Percentiles rank a stretch among this genome's conserved stretches.
Conservation (phyloP, 305 asterid species). For the Fraxinus dipetala region DNA sequence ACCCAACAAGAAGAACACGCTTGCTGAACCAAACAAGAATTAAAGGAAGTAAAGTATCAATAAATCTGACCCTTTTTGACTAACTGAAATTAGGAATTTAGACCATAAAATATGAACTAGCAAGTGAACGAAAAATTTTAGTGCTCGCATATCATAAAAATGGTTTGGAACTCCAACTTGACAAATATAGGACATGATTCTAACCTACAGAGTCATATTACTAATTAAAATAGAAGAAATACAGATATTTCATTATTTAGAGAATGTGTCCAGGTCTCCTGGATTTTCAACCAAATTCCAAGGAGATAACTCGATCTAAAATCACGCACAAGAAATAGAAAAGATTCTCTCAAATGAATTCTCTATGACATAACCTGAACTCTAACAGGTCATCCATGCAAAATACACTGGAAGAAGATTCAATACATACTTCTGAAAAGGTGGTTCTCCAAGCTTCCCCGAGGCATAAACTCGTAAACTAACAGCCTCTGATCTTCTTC, state of each 20-base stretch:
- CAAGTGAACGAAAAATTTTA: not conserved
- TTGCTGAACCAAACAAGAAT: not conserved
- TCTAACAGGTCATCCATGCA: not conserved
- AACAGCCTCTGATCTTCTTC: slow-evolving; percentile 94
- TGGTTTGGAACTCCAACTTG: not conserved
- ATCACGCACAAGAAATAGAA: not conserved
- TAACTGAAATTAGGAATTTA: not conserved
- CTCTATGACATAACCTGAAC: not conserved
- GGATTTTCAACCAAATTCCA: not conserved
- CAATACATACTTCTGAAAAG: slow-evolving; percentile 75
- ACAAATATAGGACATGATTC: not conserved
- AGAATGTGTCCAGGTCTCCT: not conserved
- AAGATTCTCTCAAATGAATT: not conserved
- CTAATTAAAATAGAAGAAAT: not conserved
- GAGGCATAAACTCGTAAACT: slow-evolving; percentile 92
- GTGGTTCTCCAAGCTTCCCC: slow-evolving; percentile 98
- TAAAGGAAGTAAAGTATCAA: not conserved
- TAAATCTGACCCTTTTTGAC: not conserved
- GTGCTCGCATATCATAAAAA: not conserved
- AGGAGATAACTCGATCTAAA: not conserved
- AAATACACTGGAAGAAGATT: slow-evolving; percentile 9
- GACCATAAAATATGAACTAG: not conserved
- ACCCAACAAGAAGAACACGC: not conserved
- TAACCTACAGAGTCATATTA: not conserved
- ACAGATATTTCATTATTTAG: not conserved